Conservation (phyloP, 352 stramenopile genomes). For the Pythium insidiosum region DNA sequence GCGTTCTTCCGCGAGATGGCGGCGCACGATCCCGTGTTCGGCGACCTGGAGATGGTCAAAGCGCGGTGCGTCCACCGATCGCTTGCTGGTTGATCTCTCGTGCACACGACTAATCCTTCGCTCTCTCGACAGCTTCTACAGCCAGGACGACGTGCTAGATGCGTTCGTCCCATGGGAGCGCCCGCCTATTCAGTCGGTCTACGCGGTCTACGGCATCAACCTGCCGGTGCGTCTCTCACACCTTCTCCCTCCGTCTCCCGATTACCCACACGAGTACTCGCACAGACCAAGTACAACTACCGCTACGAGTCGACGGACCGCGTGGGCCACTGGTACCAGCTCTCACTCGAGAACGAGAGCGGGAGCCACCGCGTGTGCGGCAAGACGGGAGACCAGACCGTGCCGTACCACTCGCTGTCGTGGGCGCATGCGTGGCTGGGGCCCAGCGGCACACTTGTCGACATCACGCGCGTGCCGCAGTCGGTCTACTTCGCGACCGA, state of each 20-base stretch:
- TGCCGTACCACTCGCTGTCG: slow-evolving; percentile 74
- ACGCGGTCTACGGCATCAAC: slow-evolving; percentile 73
- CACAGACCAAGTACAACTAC: slow-evolving; percentile 63
- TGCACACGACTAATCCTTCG: not conserved
- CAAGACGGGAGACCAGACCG: slow-evolving; percentile 70
- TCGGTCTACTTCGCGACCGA: slow-evolving; percentile 62
- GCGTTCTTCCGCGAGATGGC: slow-evolving; percentile 68
- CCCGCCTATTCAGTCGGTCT: slow-evolving; percentile 65
- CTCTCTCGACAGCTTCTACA: slow-evolving; percentile 37
- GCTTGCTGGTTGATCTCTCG: not conserved
- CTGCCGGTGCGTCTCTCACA: slow-evolving; percentile 57
- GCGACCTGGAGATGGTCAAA: slow-evolving; percentile 44
- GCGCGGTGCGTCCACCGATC: slow-evolving; percentile 18
- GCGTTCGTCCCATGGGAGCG: slow-evolving; percentile 49
- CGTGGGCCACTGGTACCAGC: slow-evolving; percentile 50
- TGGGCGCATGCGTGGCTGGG: slow-evolving; percentile 75
- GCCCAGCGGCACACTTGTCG: slow-evolving; percentile 25
- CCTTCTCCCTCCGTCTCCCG: not conserved
- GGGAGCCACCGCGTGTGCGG: slow-evolving; percentile 36
- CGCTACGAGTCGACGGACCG: slow-evolving; percentile 48
- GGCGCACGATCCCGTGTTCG: slow-evolving; percentile 48
- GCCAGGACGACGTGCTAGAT: slow-evolving; percentile 55
- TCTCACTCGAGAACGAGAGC: slow-evolving; percentile 44
- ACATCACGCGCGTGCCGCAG: slow-evolving; percentile 66
- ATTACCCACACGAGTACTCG: not conserved